These are phyloP conservation scores for Gaeumannomyces tritici DNA, from an alignment of 2,329 filamentous ascomycete genomes.

Conservation along the genomic window DNA sequence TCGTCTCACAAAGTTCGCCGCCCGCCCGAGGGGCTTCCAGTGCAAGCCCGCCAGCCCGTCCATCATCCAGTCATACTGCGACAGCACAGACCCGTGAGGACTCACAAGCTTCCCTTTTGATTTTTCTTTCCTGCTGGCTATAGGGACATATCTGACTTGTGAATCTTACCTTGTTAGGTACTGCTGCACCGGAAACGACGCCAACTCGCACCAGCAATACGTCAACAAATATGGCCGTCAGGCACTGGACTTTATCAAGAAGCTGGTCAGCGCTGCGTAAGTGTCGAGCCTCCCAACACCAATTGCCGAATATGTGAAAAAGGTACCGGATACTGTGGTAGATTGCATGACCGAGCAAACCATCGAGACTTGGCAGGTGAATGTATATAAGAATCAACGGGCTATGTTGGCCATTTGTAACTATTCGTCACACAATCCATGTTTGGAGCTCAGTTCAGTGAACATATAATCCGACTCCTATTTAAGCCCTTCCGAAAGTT, in stretches of 20 bases:
- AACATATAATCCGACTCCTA: no score
- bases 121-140: no score
- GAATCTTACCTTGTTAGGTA: not conserved
- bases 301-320: no score
- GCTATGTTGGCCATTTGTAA: no score
- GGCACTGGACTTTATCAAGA: constrained; percentile 50
- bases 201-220: constrained; percentile 52
- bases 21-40: constrained; percentile 45
- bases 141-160: not conserved
- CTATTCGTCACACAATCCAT: no score
- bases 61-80: constrained; percentile 57
- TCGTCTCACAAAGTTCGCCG: constrained; percentile 39
- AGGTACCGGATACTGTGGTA: no score
- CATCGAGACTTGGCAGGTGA: no score
- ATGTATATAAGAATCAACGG: no score
- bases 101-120: constrained; percentile 24
- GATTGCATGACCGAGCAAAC: no score
- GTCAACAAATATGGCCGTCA: constrained; percentile 51
- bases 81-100: constrained; percentile 40
- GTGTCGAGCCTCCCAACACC: no score
- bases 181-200: constrained; percentile 55
- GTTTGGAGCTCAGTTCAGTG: no score
- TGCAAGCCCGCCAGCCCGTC: constrained; percentile 38
- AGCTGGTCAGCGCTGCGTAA: constrained; percentile 10
- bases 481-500: no score